These are phyloP conservation scores for Chernovozyma aurita DNA, from an alignment of 1,139 yeast genomes.

Conservation along the genomic window DNA sequence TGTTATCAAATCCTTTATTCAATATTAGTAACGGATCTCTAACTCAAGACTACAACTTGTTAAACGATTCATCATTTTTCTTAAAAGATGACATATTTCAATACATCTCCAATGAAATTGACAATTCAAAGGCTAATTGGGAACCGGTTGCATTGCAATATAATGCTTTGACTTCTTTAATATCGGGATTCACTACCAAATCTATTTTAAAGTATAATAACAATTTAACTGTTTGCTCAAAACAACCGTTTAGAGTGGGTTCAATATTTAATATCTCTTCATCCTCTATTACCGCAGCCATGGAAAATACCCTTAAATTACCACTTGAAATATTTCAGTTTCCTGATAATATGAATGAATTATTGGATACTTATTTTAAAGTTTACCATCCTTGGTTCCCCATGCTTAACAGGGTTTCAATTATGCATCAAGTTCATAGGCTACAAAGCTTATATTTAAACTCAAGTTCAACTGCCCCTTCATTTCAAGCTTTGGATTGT, in stretches of 20 bases:
- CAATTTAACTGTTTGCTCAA: constrained; percentile 4
- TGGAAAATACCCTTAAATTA: constrained; percentile 10
- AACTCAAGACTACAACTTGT: constrained; percentile 8
- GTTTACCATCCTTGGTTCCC: constrained; percentile 19
- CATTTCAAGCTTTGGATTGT: constrained; percentile 14
- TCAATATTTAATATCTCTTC: constrained; percentile 21
- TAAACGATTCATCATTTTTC: constrained; percentile 16
- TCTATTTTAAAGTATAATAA: constrained; percentile 10
- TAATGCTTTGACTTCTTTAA: constrained; percentile 19
- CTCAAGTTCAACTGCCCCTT: not conserved
- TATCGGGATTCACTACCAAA: constrained; percentile 18
- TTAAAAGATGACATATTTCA: constrained; percentile 15
- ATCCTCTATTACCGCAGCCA: constrained; percentile 9
- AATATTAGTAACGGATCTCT: constrained; percentile 2
- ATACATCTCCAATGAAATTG: constrained; percentile 14
- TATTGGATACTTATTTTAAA: constrained; percentile 16
- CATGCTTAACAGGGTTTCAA: constrained; percentile 17
- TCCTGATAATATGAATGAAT: constrained; percentile 13
- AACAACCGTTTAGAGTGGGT: constrained; percentile 20
- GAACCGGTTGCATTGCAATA: constrained; percentile 21
- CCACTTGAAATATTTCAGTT: constrained; percentile 20
- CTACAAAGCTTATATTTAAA: constrained; percentile 4
- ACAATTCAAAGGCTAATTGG: constrained; percentile 11
- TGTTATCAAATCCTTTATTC: constrained; percentile 5
- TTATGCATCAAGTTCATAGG: constrained; percentile 13